These are phyloP conservation scores for Rutstroemia sp. DNA, from an alignment of 2,329 filamentous ascomycete species.

Conservation along the genomic window DNA sequence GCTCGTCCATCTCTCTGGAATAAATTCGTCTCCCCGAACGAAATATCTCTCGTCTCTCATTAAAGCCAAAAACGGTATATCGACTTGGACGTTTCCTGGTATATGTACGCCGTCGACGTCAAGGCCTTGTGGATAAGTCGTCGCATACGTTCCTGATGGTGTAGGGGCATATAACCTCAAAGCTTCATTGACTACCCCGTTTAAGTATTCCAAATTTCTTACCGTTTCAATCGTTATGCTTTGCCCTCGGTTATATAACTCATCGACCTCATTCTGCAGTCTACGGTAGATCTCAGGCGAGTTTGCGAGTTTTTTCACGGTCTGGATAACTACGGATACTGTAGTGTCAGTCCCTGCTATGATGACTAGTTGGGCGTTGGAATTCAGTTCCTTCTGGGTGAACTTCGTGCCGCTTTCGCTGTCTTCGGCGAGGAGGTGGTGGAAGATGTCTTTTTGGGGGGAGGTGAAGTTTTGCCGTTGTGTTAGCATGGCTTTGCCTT, in stretches of 20 bases:
- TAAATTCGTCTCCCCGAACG: conserved; percentile 8
- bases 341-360: conserved; percentile 13
- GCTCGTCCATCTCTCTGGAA: conserved; percentile 14
- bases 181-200: conserved; percentile 13
- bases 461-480: conserved; percentile 9
- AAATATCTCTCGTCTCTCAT: conserved; percentile 18
- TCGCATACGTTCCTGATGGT: conserved; percentile 11
- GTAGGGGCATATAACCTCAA: conserved; percentile 12
- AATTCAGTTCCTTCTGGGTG: conserved; percentile 11
- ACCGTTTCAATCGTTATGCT: conserved; percentile 7
- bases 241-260: not conserved
- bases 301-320: conserved; percentile 4
- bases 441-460: conserved; percentile 13
- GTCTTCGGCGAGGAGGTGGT: conserved; percentile 11
- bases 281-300: conserved; percentile 8
- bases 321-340: conserved; percentile 5
- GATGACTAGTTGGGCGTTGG: conserved; percentile 14
- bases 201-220: conserved; percentile 11
- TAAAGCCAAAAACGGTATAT: conserved; percentile 8
- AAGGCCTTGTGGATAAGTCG: conserved; percentile 10
- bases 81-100: conserved; percentile 13
- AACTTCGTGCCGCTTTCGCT: conserved; percentile 7
- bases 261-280: conserved; percentile 13
- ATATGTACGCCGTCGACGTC: conserved; percentile 3
- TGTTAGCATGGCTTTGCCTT: conserved; percentile 11